Evolutionary conservation across 2,329 filamentous ascomycete species (phyloP), one percentile per base, ranked within the genome.

Genomic region (Scedosporium dehoogii): DNA sequence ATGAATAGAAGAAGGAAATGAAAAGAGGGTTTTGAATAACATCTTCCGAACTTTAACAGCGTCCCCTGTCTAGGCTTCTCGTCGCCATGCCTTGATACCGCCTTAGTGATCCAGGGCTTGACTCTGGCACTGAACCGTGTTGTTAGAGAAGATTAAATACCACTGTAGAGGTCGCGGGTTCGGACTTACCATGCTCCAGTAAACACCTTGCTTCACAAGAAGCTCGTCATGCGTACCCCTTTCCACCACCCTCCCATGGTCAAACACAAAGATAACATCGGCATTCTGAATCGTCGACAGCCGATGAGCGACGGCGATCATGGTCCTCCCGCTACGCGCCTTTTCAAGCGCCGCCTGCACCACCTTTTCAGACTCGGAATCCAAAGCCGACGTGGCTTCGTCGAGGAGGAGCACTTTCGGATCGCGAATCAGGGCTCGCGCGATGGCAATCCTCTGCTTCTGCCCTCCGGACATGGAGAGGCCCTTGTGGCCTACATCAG

Each of bases 391-490:
- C 0, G 89, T 92, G 1, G 89, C 89, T 72, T 92, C 89, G 67
- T 92, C 89, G 0, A 92, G 76, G 6, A 92, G 81, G 2, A 92
- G 74, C 1, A 92, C 83, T 0, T 78, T 75, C 0, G 88, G 88
- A 60, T 84, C 77, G 56, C 86, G 84, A 60, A 91, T 79, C 29
- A 91, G 85, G 12, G 86, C 86, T 7, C 89, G 79, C 0, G 88
- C 88, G 64, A 92, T 91, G 6, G 88, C 86, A 38, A 90, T 81
- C 18, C 87, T 83, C 70, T 91, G 88, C 9, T 87, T 78, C 70
- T 91, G 88, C 0, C 89, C 89, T 21, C 89, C 89, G 1, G 86
- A 90, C 1, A 92, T 75, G 63, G 87, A 85, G 23, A 87, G 82
- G 0, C 88, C 88, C 58, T 83, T 81, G 66, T 86, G 82, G 1